These are phyloP conservation scores for Claviceps cyperi DNA, from an alignment of 2,329 filamentous ascomycete genomes.

Conservation along the genomic window DNA sequence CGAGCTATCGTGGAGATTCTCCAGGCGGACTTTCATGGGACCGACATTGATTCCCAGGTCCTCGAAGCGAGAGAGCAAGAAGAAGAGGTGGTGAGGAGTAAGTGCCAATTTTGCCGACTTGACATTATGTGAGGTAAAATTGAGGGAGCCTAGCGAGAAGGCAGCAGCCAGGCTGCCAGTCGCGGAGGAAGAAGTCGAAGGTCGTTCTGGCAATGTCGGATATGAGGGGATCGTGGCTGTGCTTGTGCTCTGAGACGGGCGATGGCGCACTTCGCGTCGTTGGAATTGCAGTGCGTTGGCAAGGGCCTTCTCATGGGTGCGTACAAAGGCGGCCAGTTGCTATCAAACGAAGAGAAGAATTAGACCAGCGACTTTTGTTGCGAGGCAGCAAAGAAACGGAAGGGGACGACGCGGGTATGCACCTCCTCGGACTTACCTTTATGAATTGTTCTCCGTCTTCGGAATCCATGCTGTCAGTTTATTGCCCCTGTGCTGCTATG, in stretches of 20 bases:
- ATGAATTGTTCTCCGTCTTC: slow-evolving; percentile 84
- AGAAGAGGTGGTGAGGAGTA: slow-evolving; percentile 93
- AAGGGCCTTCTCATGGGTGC: slow-evolving; percentile 91
- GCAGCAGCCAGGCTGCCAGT: slow-evolving; percentile 68
- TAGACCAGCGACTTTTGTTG: slow-evolving; percentile 11
- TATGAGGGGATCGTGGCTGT: slow-evolving; percentile 40
- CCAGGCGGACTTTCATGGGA: slow-evolving; percentile 88
- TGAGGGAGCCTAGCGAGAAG: slow-evolving; percentile 72
- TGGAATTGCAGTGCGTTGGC: slow-evolving; percentile 82
- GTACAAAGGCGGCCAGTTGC: slow-evolving; percentile 93
- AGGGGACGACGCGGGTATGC: not conserved
- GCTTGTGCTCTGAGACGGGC: slow-evolving; percentile 49
- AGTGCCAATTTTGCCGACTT: slow-evolving; percentile 86
- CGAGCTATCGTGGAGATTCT: slow-evolving; percentile 82
- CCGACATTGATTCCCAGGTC: slow-evolving; percentile 82
- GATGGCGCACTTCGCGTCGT: slow-evolving; percentile 60
- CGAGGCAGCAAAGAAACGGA: not conserved
- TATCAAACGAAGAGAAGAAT: slow-evolving; percentile 23
- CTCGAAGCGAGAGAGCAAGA: slow-evolving; percentile 87
- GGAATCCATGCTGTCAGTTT: slow-evolving; percentile 51
- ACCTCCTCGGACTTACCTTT: slow-evolving; percentile 45
- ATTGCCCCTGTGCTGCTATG: slow-evolving; percentile 12
- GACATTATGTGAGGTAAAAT: slow-evolving; percentile 68
- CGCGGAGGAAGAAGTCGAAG: slow-evolving; percentile 53
- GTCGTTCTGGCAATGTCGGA: slow-evolving; percentile 44